phyloP scores from a whole-genome alignment of 1,284 basidiomycete genomes.

The Cryptococcus amylolentus region DNA sequence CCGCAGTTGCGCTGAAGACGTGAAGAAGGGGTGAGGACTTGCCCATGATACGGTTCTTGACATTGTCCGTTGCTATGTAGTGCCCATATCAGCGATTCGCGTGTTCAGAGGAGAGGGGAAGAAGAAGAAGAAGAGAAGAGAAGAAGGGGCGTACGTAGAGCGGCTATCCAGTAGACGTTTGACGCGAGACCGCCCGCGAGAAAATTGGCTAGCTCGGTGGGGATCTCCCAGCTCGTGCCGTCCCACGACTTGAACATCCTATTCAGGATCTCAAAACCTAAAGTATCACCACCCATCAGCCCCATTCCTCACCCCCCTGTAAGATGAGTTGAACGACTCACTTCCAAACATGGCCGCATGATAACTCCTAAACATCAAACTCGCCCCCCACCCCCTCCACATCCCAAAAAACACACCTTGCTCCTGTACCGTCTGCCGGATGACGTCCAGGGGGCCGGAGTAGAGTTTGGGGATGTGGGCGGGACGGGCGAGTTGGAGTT shows the following conservation, averaged over 20 bases:
- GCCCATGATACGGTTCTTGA: constrained; percentile 50
- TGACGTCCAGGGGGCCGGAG: constrained; percentile 43
- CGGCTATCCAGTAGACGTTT: constrained; percentile 46
- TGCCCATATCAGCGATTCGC: background rate
- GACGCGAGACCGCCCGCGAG: constrained; percentile 47
- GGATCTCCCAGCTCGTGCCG: constrained; percentile 47
- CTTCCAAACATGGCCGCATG: constrained; percentile 49
- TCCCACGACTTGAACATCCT: constrained; percentile 43
- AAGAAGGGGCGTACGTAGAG: constrained; percentile 33
- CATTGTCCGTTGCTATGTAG: constrained; percentile 47
- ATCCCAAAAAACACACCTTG: constrained; percentile 43
- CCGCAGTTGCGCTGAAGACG: background rate
- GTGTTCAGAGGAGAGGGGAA: background rate
- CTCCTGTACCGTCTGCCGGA: constrained; percentile 36
- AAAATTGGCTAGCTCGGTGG: constrained; percentile 41
- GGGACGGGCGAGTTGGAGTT: constrained; percentile 42
- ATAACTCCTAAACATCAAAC: constrained; percentile 45
- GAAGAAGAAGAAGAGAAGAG: too few species aligned
- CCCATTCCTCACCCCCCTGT: too few species aligned
- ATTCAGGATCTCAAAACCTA: constrained; percentile 49
- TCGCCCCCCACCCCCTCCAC: constrained; percentile 46
- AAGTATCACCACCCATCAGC: background rate
- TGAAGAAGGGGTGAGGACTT: background rate
- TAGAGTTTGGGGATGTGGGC: constrained; percentile 34
- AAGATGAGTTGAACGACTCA: constrained; percentile 13